Evolutionary conservation across 257 asterid genomes (phyloP).

Genomic region (Hygrophila difformis): DNA sequence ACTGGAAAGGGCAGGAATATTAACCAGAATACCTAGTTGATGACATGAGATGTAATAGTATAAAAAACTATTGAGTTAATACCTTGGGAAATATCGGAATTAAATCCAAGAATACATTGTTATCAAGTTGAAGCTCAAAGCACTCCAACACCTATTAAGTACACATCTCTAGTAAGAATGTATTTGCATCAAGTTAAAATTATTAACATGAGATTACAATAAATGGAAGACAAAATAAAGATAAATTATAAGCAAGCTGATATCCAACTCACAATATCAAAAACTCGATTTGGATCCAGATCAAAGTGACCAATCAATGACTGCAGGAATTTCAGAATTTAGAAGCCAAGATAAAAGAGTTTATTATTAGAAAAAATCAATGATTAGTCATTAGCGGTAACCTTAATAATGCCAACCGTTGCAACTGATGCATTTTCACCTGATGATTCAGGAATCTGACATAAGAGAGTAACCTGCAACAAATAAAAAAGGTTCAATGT

Average conservation of each 20-base stretch:
- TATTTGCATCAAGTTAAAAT: conserved; percentile 14
- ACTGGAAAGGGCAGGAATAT: conserved; percentile 8
- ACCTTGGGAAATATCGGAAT: conserved; percentile 98
- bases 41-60: background rate
- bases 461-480: conserved; percentile 85
- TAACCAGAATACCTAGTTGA: background rate
- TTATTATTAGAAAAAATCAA: too few relatives aligned
- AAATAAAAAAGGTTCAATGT: background rate
- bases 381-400: too few relatives aligned
- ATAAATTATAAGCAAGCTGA: conserved; percentile 5
- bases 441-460: conserved; percentile 76
- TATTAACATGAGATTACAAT: conserved; percentile 1
- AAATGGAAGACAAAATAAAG: conserved; percentile 2
- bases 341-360: conserved; percentile 24
- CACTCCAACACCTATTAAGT: conserved; percentile 73
- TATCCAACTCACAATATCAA: conserved; percentile 77
- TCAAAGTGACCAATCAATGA: conserved; percentile 97
- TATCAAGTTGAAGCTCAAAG: conserved; percentile 89
- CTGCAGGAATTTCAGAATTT: conserved; percentile 42
- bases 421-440: conserved; percentile 62
- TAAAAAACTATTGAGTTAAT: conserved; percentile 10
- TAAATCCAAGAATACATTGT: conserved; percentile 73
- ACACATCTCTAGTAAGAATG: conserved; percentile 18
- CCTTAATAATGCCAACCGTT: conserved; percentile 89
- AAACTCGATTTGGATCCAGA: conserved; percentile 97